Conservation (phyloP, 2,329 filamentous ascomycete species). For the Amauroascus verrucosus region DNA sequence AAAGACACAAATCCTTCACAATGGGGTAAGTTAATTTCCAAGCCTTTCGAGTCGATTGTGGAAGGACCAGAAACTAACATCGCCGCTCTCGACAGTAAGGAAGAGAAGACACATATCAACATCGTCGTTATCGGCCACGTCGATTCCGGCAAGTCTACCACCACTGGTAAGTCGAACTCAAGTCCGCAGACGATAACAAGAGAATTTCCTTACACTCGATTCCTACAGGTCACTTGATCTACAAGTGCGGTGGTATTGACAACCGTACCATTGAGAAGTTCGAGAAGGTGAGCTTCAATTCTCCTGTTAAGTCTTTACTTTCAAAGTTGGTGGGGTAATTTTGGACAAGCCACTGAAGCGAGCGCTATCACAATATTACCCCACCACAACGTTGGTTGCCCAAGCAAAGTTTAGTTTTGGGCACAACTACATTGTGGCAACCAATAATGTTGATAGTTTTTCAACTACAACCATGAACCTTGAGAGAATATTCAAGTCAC, state of each 20-base stretch:
- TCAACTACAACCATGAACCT: neutral
- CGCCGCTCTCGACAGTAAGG: slow-evolving; percentile 56
- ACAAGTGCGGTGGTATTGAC: slow-evolving; percentile 99
- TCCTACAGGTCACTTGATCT: slow-evolving; percentile 81
- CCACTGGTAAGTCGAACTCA: slow-evolving; percentile 64
- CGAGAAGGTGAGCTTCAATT: slow-evolving; percentile 76
- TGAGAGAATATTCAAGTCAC: neutral
- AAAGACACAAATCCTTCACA: slow-evolving; percentile 37
- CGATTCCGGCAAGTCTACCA: slow-evolving; percentile 99
- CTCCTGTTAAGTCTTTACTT: neutral
- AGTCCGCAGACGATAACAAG: slow-evolving; percentile 16
- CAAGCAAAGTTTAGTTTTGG: neutral
- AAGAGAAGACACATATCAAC: slow-evolving; percentile 93
- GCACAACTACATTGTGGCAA: neutral
- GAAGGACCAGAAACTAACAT: neutral
- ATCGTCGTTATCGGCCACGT: slow-evolving; percentile 99
- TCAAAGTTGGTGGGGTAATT: slow-evolving; percentile 9
- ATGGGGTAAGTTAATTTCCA: slow-evolving; percentile 50
- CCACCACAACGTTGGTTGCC: slow-evolving; percentile 8
- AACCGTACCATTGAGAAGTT: slow-evolving; percentile 99
- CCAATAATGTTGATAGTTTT: neutral
- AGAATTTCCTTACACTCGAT: slow-evolving; percentile 14
- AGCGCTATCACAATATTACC: slow-evolving; percentile 7
- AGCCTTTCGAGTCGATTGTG: slow-evolving; percentile 8
- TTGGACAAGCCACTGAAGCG: slow-evolving; percentile 1